Evolutionary conservation across 2,329 filamentous ascomycete genomes (phyloP).

Genomic region (Rachicladosporium sp.): DNA sequence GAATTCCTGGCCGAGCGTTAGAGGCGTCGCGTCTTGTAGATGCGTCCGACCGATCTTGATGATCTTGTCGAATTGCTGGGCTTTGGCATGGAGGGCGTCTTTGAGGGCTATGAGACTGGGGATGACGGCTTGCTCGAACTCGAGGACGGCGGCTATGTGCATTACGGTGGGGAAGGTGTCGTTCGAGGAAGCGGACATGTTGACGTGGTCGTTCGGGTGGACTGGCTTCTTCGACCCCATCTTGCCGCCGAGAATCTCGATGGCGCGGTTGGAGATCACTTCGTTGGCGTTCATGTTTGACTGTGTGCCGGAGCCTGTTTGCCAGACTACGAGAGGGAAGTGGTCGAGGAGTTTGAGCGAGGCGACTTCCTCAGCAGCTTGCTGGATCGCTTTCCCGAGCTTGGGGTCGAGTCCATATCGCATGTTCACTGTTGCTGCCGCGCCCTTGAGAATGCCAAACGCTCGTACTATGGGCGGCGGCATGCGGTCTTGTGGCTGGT

Average conservation of each 20-base stretch:
- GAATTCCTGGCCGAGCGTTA: slow-evolving; percentile 95
- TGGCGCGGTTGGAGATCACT: slow-evolving; percentile 97
- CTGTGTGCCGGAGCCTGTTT: slow-evolving; percentile 96
- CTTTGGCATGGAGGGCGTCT: slow-evolving; percentile 75
- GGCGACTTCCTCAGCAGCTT: slow-evolving; percentile 87
- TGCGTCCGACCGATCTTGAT: slow-evolving; percentile 99
- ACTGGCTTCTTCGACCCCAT: slow-evolving; percentile 98
- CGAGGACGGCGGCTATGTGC: slow-evolving; percentile 95
- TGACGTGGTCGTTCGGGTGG: slow-evolving; percentile 98
- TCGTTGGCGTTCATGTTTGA: slow-evolving; percentile 99
- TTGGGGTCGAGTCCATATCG: slow-evolving; percentile 84
- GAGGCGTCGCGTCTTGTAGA: slow-evolving; percentile 89
- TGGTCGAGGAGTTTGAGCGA: slow-evolving; percentile 89
- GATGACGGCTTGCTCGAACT: slow-evolving; percentile 75
- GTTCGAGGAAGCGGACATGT: slow-evolving; percentile 97
- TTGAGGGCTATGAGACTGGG: slow-evolving; percentile 74
- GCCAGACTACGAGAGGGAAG: slow-evolving; percentile 98
- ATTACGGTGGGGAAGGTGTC: slow-evolving; percentile 99
- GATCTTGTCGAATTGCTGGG: slow-evolving; percentile 78
- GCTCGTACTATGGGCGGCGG: slow-evolving; percentile 82
- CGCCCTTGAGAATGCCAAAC: slow-evolving; percentile 94
- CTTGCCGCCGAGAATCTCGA: slow-evolving; percentile 86
- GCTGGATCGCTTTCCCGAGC: slow-evolving; percentile 81
- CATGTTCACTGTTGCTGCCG: slow-evolving; percentile 92
- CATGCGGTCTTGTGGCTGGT: slow-evolving; percentile 98